phyloP scores from a whole-genome alignment of 805 yeast genomes.

The Brettanomyces anomalus region DNA sequence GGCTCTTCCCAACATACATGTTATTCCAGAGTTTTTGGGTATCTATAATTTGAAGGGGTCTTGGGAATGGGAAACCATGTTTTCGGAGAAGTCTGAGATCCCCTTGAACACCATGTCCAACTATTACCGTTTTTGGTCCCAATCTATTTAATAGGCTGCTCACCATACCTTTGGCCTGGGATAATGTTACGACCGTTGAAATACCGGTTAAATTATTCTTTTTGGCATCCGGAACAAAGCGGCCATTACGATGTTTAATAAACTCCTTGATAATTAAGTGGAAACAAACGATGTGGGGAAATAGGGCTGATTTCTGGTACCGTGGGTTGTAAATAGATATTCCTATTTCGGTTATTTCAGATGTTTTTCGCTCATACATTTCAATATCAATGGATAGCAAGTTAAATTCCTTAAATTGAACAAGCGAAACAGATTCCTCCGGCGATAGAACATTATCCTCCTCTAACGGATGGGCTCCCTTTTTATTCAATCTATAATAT shows the following conservation, averaged over 20 bases:
- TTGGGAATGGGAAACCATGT: conserved; percentile 11
- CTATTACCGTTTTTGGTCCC: conserved; percentile 13
- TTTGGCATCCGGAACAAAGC: conserved; percentile 22
- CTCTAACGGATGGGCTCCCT: not conserved
- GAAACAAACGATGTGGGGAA: conserved; percentile 23
- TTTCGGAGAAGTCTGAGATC: conserved; percentile 16
- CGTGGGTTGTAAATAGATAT: conserved; percentile 22
- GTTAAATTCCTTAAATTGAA: conserved; percentile 12
- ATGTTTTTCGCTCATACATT: conserved; percentile 10
- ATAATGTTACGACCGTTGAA: conserved; percentile 14
- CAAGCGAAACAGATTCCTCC: conserved; percentile 17
- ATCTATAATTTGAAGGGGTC: conserved; percentile 19
- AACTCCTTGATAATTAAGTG: conserved; percentile 21
- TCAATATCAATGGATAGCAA: conserved; percentile 24
- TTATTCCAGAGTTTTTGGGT: conserved; percentile 21
- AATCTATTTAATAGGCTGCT: conserved; percentile 8
- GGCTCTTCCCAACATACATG: conserved; percentile 6
- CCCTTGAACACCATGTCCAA: conserved; percentile 23
- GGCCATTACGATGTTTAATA: conserved; percentile 11
- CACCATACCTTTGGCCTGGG: conserved; percentile 11
- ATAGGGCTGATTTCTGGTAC: conserved; percentile 18
- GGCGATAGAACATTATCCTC: conserved; percentile 8
- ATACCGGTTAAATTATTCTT: conserved; percentile 20
- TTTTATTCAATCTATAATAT: no score
- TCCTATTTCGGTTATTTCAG: conserved; percentile 22